Base-by-base conservation (phyloP, 495 filamentous ascomycete species). In the Xylaria nigripes region DNA sequence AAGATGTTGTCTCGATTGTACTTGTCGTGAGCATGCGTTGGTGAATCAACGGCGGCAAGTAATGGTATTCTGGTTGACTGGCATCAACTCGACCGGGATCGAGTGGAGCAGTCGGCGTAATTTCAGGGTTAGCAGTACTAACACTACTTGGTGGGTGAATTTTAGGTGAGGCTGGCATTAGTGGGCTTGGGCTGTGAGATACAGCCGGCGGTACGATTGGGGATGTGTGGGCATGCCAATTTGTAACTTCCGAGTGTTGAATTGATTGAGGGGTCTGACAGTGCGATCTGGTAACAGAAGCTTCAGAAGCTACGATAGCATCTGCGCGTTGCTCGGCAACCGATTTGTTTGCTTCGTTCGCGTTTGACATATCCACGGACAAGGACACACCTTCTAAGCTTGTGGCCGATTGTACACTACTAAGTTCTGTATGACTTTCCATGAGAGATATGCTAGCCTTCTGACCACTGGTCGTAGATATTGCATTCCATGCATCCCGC, bases 1-100 rank as follows among this genome's bases (percentile, higher is more conserved):
- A 72, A 45, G 84, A 74, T 12, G 76, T 68, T 1, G 75, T 78
- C 16, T 73, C 69, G 5, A 81, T 77, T 3, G 81, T 79, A 47
- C 80, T 83, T 47, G 81, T 64, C 6, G 76, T 72, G 13, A 81
- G 77, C 8, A 79, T 61, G 2, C 81, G 76, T 21, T 74, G 68
- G 30, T 81, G 75, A 40, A 72, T 51, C 15, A 59, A 56, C 1
- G 69, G 64, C 12, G 68, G n/a, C n/a, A n/a, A n/a, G n/a, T n/a
- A 57, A 10, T 56, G 19, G 29, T 70, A 59, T 18, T 71, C 59
- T n/a, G 63, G 57, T 16, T 58, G 63, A 15, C 58, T 34, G 47
- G 42, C 10, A 12, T 56, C 27, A 16, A 60, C 56, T 19, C 68
- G 60, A 19, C 57, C 61, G 12, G 74, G 71, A 45, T 83, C 79